Evolutionary conservation across 768 basidiomycete genomes (phyloP).

Genomic region (Pulveroboletus sp.): DNA sequence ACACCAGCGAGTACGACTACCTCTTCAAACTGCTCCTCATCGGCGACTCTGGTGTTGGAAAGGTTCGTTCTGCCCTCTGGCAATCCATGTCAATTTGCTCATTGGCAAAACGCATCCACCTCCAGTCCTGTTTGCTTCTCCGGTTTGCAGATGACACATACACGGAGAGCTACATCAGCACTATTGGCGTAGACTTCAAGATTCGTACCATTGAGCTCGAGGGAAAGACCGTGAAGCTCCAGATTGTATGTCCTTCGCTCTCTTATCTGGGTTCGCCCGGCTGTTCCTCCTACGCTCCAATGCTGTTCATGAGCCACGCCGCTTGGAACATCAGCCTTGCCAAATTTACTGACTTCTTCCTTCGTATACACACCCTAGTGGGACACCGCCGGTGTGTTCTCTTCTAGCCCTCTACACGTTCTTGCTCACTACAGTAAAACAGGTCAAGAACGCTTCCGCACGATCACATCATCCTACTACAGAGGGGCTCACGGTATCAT

Average conservation of each 20-base stretch:
- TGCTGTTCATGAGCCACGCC: neutral
- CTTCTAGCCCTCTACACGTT: neutral
- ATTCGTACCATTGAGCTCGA: slow-evolving; percentile 98
- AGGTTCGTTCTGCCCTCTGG: slow-evolving; percentile 44
- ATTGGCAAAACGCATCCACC: slow-evolving; percentile 16
- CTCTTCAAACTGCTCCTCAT: slow-evolving; percentile 96
- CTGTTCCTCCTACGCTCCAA: neutral
- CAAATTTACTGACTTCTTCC: slow-evolving; percentile 11
- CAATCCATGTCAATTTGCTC: slow-evolving; percentile 19
- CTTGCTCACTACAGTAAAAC: slow-evolving; percentile 7
- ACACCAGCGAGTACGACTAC: slow-evolving; percentile 92
- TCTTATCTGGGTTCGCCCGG: neutral
- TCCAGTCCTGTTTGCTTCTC: slow-evolving; percentile 84
- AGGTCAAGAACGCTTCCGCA: slow-evolving; percentile 98
- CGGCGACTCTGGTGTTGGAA: slow-evolving; percentile 93
- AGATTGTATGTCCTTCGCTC: slow-evolving; percentile 69
- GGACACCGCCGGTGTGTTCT: slow-evolving; percentile 84
- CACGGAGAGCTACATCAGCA: slow-evolving; percentile 95
- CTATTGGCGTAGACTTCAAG: slow-evolving; percentile 99
- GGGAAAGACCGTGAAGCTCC: slow-evolving; percentile 96
- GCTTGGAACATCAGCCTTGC: neutral
- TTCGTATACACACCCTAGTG: slow-evolving; percentile 45
- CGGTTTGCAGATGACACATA: slow-evolving; percentile 96
- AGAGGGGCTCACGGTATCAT: slow-evolving; percentile 98
- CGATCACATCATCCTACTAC: slow-evolving; percentile 99